These are phyloP conservation scores for Komagataella pastoris DNA, from an alignment of 805 yeast species.

Conservation along the genomic window DNA sequence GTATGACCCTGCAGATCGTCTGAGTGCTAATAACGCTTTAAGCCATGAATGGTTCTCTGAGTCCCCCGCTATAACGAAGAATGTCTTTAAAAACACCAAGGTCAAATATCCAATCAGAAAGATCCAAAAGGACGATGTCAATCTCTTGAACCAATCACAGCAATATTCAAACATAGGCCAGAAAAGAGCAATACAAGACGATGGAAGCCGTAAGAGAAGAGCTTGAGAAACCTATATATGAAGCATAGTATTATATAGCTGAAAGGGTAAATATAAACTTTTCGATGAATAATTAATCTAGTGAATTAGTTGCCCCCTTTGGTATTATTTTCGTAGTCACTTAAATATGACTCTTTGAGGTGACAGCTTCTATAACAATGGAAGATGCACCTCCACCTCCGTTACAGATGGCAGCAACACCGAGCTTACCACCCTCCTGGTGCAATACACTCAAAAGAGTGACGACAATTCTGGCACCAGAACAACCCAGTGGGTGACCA, in stretches of 20 bases:
- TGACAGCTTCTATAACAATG: slow-evolving; percentile 45
- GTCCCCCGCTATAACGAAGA: slow-evolving; percentile 49
- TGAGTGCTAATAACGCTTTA: slow-evolving; percentile 69
- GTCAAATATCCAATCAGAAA: slow-evolving; percentile 77
- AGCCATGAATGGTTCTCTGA: slow-evolving; percentile 71
- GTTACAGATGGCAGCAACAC: slow-evolving; percentile 94
- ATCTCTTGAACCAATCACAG: slow-evolving; percentile 26
- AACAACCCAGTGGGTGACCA: slow-evolving; percentile 91
- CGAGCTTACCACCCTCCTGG: slow-evolving; percentile 81
- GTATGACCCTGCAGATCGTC: slow-evolving; percentile 72
- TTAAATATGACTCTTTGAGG: not conserved
- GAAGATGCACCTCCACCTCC: slow-evolving; percentile 99
- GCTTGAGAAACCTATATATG: not conserved
- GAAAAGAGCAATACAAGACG: not conserved
- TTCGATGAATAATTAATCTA: slow-evolving; percentile 8
- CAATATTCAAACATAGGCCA: not conserved
- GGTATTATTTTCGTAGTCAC: slow-evolving; percentile 11
- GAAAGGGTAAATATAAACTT: not conserved
- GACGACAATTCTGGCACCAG: slow-evolving; percentile 91
- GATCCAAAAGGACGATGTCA: slow-evolving; percentile 78
- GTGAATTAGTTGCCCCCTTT: slow-evolving; percentile 19
- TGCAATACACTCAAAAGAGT: slow-evolving; percentile 68
- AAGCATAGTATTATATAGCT: not conserved
- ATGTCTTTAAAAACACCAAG: slow-evolving; percentile 68
- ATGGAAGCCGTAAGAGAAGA: not conserved